Conservation (phyloP, 2,329 filamentous ascomycete genomes). For the Xylariales sp. region DNA sequence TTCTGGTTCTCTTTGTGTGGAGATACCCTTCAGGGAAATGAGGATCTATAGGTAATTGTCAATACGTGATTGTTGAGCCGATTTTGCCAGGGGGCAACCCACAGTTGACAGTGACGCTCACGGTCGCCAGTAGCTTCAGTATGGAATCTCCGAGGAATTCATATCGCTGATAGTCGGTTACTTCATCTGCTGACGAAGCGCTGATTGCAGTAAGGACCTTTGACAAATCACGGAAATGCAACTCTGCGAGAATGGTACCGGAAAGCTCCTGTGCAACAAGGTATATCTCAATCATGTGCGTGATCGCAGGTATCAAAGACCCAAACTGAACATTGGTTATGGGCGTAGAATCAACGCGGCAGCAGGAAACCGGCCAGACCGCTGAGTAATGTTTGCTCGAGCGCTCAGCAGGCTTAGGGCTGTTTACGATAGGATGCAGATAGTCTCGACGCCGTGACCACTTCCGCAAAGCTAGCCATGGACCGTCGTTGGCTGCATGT, state of each 20-base stretch:
- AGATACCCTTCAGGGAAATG: slow-evolving; percentile 75
- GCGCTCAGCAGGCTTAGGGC: slow-evolving; percentile 4
- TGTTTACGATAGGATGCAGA: slow-evolving; percentile 37
- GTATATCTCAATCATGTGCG: slow-evolving; percentile 62
- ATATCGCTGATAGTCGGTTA: slow-evolving; percentile 71
- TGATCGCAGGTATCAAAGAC: slow-evolving; percentile 67
- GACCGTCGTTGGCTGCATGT: slow-evolving; percentile 36
- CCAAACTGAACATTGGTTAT: slow-evolving; percentile 43
- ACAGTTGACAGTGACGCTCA: slow-evolving; percentile 57
- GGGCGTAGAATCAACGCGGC: slow-evolving; percentile 45
- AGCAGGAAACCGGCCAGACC: slow-evolving; percentile 42
- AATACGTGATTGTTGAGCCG: slow-evolving; percentile 12
- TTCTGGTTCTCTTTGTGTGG: slow-evolving; percentile 59
- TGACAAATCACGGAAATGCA: slow-evolving; percentile 49
- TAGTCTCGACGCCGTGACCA: slow-evolving; percentile 57
- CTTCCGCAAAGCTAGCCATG: slow-evolving; percentile 43
- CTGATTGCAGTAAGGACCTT: slow-evolving; percentile 67
- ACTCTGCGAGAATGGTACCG: slow-evolving; percentile 44
- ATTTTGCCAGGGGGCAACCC: too few species aligned
- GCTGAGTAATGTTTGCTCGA: slow-evolving; percentile 36
- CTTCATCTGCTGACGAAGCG: slow-evolving; percentile 54
- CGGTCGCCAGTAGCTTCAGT: slow-evolving; percentile 67
- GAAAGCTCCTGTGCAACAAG: slow-evolving; percentile 60
- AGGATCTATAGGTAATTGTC: slow-evolving; percentile 45
- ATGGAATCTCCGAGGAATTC: slow-evolving; percentile 86